Evolutionary conservation across 768 basidiomycete species (phyloP), one percentile per base, ranked within the genome.

Genomic region (Pisolithus orientalis): DNA sequence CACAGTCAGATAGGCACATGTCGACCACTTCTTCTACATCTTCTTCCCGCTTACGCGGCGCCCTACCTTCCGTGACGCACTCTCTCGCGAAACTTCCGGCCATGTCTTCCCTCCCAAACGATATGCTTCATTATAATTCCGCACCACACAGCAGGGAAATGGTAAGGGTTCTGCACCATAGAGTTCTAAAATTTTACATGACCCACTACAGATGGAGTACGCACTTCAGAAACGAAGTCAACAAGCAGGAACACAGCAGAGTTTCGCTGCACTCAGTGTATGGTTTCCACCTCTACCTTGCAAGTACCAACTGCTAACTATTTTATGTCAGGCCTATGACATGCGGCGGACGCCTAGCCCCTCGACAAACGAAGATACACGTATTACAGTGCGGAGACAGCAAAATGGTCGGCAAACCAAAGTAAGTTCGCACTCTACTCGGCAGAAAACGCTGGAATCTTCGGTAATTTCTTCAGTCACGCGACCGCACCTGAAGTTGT

Each of bases 21-120:
- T 68, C 67, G 50, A 68, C 67, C 49, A 57, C 58, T 46, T 68
- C 68, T 5, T 65, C 68, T 53, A 54, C 66, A 13, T 67, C 68
- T 24, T 65, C 65, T 7, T 65, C 67, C 49, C 53, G 52, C 24
- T 59, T 62, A 24, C 65, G 70, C 49, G 59, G 58, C 10, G 53
- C 67, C 28, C 58, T 70, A 9, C 67, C 67, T 2, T 61, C 68
- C 54, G 63, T 68, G 66, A 65, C 54, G 6, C 67, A 70, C 52
- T 66, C 65, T 50, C 62, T 68, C 49, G 66, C 63, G 25, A 48
- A 58, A 2, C 59, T 68, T 8, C 67, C 67, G 3, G 62, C 59
- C 16, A 68, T 68, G 65, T 65, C 65, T 29, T 53, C 65, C 14
- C 32, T 68, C 13, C 67, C 67, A 39, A 50, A 59, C 3, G 66